phyloP scores from a whole-genome alignment of 345 rosid genomes.

The Clausena lansium region DNA sequence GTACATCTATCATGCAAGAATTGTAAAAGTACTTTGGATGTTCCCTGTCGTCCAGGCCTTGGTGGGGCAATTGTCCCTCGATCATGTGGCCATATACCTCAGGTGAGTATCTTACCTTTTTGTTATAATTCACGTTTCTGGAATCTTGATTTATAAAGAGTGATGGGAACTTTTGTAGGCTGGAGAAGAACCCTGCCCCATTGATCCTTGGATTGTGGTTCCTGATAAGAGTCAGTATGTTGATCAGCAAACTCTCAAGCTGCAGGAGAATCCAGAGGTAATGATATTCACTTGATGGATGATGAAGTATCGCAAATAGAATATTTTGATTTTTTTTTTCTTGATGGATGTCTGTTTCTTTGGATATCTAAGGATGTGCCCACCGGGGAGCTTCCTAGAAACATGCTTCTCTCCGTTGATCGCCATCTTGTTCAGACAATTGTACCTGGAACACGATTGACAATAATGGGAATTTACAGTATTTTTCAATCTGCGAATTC shows the following conservation, averaged over 20 bases:
- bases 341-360: constrained; percentile 7
- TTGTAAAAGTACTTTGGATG: constrained; percentile 65
- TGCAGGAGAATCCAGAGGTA: constrained; percentile 98
- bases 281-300: constrained; percentile 2
- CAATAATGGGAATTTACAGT: constrained; percentile 91
- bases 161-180: constrained; percentile 41
- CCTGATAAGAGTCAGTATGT: constrained; percentile 95
- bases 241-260: constrained; percentile 91
- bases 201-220: constrained; percentile 96
- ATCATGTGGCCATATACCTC: constrained; percentile 86
- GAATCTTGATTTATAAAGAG: neutral
- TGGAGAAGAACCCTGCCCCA: constrained; percentile 90
- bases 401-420: constrained; percentile 91
- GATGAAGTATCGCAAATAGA: neutral
- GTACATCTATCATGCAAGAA: constrained; percentile 87
- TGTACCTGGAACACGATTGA: constrained; percentile 93
- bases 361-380: constrained; percentile 75
- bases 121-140: neutral
- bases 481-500: constrained; percentile 84
- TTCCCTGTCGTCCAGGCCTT: constrained; percentile 92
- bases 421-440: constrained; percentile 83
- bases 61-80: constrained; percentile 97
- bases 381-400: constrained; percentile 98
- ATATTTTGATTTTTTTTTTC: neutral
- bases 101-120: constrained; percentile 42